A percentile compares a stretch with the other conserved stretches of the same genome.
Conservation (phyloP, 2,329 filamentous ascomycete genomes). For the Fusarium chuoi region DNA sequence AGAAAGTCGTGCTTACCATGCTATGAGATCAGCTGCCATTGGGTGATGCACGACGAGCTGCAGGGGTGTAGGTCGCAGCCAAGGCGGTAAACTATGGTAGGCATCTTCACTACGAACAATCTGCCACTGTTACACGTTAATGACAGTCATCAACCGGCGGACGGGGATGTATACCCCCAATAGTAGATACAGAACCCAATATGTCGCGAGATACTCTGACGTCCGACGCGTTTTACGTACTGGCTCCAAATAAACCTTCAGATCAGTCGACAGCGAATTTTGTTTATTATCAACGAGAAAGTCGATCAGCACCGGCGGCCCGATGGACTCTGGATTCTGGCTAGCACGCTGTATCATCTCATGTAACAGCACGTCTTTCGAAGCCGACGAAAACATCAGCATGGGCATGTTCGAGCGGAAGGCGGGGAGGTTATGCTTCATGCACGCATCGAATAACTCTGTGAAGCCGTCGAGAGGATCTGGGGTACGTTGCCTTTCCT, state of each 20-base stretch:
- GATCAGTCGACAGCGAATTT: not conserved
- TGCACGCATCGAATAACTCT: not conserved
- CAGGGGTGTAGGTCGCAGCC: conserved; percentile 9
- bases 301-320: not conserved
- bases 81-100: not conserved
- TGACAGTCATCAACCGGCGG: fast-evolving
- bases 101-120: conserved; percentile 5
- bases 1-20: not conserved
- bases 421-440: not conserved
- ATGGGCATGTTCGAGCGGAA: not conserved
- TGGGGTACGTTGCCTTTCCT: not conserved
- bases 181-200: conserved; percentile 6
- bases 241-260: not conserved
- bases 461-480: not conserved
- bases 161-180: not conserved
- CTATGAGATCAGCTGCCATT: conserved; percentile 6
- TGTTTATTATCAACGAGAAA: not conserved
- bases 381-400: not conserved
- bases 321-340: not conserved
- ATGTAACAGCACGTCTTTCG: not conserved
- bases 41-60: conserved; percentile 9
- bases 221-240: not conserved
- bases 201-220: not conserved
- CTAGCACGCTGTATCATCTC: not conserved
- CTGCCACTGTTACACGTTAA: not conserved